Evolutionary conservation across 495 filamentous ascomycete species (phyloP), one percentile per base, ranked within the genome.

Genomic region (Lineolata rhizophorae): DNA sequence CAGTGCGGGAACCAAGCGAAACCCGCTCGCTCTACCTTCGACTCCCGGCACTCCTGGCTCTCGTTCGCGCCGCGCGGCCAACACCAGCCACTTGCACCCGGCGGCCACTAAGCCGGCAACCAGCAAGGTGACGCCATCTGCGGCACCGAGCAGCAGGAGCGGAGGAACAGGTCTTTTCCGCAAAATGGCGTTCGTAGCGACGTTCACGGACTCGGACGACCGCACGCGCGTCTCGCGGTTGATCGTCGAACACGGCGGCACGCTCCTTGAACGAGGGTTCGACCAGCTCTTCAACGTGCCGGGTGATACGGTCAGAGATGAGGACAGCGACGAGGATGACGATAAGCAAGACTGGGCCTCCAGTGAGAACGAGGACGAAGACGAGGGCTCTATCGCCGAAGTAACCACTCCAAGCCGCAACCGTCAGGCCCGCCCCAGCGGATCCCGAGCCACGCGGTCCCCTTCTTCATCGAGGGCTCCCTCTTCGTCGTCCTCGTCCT

Each of bases 141-240:
- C n/a, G n/a, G n/a, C n/a, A n/a, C n/a, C n/a, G n/a, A n/a, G n/a
- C n/a, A 3, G 18, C 41, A 12, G 36, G 43, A 1, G 40, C 42
- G 2, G 16, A 12, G 18, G 11, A 11, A 27, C 29, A 5, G 37
- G 38, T 4, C 8, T 85, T 1, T 85, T 91, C 44, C 50, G 62
- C 15, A 65, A 70, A 18, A 84, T 84, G 77, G 72, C 69, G 0
- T 85, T 91, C 51, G 76, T 78, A 0, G 65, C 84, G 9, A 77
- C 76, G 9, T 76, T 72, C 37, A 62, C 65, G 32, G 47, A 61
- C n/a, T 16, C 41, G 22, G 52, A 44, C 20, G 47, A 49, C 18
- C 64, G 62, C 31, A 60, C 63, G 15, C 58, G 60, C 13, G 51
- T 65, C 16, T 57, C 49, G 0, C 49, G 48, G 14, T 51, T 62